phyloP scores from a whole-genome alignment of 768 basidiomycete genomes.

The Termitomyces sp. region DNA sequence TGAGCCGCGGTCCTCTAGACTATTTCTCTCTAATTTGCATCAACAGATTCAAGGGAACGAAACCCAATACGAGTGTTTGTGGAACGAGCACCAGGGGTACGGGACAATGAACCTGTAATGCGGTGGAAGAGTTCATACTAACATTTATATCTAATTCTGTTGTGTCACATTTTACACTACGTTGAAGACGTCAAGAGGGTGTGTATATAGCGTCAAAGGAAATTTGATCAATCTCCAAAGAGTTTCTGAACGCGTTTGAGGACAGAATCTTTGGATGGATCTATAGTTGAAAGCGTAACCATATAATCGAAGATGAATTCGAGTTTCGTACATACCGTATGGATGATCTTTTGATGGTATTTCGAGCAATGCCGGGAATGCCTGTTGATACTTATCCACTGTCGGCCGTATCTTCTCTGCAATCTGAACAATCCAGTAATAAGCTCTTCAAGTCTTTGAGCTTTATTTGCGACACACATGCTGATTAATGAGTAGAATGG shows the following conservation, averaged over 20 bases:
- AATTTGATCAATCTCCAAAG: slow-evolving; percentile 70
- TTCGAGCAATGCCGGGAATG: slow-evolving; percentile 95
- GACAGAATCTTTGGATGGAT: slow-evolving; percentile 94
- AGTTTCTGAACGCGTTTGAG: slow-evolving; percentile 96
- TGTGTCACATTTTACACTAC: slow-evolving; percentile 9
- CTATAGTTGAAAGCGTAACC: slow-evolving; percentile 35
- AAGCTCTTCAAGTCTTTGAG: not conserved
- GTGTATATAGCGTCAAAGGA: not conserved
- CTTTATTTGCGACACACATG: slow-evolving; percentile 59
- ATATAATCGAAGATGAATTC: not conserved
- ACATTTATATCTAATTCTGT: slow-evolving; percentile 5
- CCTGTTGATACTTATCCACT: slow-evolving; percentile 92
- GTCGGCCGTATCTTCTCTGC: slow-evolving; percentile 96
- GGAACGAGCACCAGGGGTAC: slow-evolving; percentile 59
- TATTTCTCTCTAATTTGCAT: slow-evolving; percentile 4
- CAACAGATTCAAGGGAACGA: slow-evolving; percentile 54
- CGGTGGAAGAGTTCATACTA: slow-evolving; percentile 49
- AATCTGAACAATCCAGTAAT: slow-evolving; percentile 46
- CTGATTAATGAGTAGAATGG: slow-evolving; percentile 97
- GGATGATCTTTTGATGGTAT: slow-evolving; percentile 99
- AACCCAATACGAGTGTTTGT: slow-evolving; percentile 68
- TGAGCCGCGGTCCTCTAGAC: slow-evolving; percentile 38
- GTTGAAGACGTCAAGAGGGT: not conserved
- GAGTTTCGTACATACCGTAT: slow-evolving; percentile 62
- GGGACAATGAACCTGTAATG: slow-evolving; percentile 70